Evolutionary conservation across 441 rosid genomes (phyloP).

Genomic region (Biscutella auriculata): DNA sequence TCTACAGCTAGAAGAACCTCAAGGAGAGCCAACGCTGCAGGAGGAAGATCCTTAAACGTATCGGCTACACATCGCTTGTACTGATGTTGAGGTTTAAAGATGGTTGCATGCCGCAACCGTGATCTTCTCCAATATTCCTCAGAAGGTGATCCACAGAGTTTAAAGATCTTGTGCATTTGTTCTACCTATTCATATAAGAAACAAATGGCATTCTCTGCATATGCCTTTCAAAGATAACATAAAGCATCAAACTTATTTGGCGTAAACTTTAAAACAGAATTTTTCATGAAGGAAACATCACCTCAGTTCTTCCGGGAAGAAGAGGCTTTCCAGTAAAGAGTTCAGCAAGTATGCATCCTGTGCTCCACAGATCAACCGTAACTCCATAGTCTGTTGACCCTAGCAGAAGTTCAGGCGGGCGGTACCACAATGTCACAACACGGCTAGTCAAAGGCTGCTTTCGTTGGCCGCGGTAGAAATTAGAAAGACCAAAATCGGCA

Average conservation of each 20-base stretch:
- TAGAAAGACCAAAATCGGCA: constrained; percentile 90
- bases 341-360: constrained; percentile 76
- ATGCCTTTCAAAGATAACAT: too few species aligned
- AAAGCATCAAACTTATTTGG: too few species aligned
- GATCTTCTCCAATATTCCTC: constrained; percentile 85
- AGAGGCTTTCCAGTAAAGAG: constrained; percentile 57
- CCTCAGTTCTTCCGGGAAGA: constrained; percentile 82
- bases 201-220: too few species aligned
- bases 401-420: constrained; percentile 83
- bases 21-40: constrained; percentile 55
- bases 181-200: too few species aligned
- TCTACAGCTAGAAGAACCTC: constrained; percentile 65
- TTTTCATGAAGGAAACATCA: too few species aligned
- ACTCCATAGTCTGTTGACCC: constrained; percentile 80
- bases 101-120: constrained; percentile 66
- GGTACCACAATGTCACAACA: constrained; percentile 90
- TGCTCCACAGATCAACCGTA: constrained; percentile 89
- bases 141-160: constrained; percentile 92
- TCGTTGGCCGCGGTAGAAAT: constrained; percentile 38
- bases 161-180: constrained; percentile 84
- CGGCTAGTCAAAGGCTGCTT: constrained; percentile 81
- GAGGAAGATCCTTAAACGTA: constrained; percentile 63
- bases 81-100: constrained; percentile 84
- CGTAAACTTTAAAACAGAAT: too few species aligned
- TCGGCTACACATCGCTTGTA: constrained; percentile 62